Conservation (phyloP, 164 flowering plant species). For the grape (Vitis vinifera) region DNA sequence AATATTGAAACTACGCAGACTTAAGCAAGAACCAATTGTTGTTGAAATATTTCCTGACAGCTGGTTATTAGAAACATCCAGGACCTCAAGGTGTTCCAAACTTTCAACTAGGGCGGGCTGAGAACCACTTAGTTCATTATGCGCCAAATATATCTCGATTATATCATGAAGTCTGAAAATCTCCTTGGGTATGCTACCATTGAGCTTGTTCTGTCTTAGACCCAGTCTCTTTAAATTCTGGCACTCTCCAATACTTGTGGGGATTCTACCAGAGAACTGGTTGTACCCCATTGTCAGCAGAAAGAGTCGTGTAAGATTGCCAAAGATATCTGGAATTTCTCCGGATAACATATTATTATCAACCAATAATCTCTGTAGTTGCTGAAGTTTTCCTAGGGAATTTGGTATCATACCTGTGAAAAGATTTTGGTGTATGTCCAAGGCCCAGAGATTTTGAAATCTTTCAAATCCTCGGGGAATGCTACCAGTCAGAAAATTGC, state of each 20-base stretch:
- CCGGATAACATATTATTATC: constrained; percentile 1
- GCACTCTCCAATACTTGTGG: constrained; percentile 1
- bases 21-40: not conserved
- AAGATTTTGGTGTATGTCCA: constrained; percentile 6
- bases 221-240: not conserved
- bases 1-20: not conserved
- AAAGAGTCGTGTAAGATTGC: not conserved
- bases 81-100: constrained; percentile 4
- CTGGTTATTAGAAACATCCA: not conserved
- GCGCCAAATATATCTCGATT: not conserved
- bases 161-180: constrained; percentile 6
- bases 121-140: not conserved
- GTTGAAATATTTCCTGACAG: not conserved
- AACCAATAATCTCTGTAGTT: not conserved
- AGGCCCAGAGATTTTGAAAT: constrained; percentile 10
- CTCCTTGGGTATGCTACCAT: constrained; percentile 10
- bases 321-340: constrained; percentile 11
- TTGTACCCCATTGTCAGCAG: constrained; percentile 5
- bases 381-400: constrained; percentile 1
- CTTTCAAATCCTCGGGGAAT: constrained; percentile 6
- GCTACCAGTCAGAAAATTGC: constrained; percentile 5
- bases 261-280: constrained; percentile 19
- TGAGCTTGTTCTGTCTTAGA: not conserved
- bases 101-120: not conserved
- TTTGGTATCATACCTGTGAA: constrained; percentile 10